A percentile compares a stretch with the other conserved stretches of the same genome.
phyloP scores from a whole-genome alignment of 176 grass and related monocot genomes.

The Thalia dealbata region DNA sequence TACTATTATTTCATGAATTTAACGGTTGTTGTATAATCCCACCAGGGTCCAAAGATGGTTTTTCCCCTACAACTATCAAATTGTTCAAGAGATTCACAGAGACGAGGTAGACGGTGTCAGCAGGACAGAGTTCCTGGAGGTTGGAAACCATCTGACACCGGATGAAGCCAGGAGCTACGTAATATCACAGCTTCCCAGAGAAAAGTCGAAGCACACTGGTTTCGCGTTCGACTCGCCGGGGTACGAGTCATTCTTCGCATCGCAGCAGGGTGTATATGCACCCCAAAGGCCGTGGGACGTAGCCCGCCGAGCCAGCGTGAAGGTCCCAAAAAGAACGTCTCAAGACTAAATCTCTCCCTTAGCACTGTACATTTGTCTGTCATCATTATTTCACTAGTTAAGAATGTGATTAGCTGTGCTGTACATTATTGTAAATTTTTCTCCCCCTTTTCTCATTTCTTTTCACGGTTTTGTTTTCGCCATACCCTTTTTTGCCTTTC shows the following conservation, averaged over 20 bases:
- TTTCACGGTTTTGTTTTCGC: background rate
- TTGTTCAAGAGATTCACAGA: constrained; percentile 94
- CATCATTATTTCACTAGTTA: background rate
- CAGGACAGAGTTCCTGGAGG: constrained; percentile 51
- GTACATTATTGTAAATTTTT: background rate
- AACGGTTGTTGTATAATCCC: background rate
- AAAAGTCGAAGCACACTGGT: constrained; percentile 84
- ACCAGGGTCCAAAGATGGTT: constrained; percentile 94
- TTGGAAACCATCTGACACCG: constrained; percentile 53
- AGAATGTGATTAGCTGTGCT: constrained; percentile 2
- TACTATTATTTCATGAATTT: background rate
- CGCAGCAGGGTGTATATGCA: constrained; percentile 56
- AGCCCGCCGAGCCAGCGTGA: constrained; percentile 88
- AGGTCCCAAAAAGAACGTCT: constrained; percentile 12
- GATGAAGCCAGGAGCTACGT: constrained; percentile 76
- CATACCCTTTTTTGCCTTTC: too few relatives aligned
- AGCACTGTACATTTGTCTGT: background rate
- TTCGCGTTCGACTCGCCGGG: constrained; percentile 93
- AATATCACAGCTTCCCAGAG: constrained; percentile 73
- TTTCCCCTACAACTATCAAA: constrained; percentile 82
- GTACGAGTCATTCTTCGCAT: constrained; percentile 91
- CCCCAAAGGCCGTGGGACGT: constrained; percentile 83
- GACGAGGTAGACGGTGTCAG: constrained; percentile 55
- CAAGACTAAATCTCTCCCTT: background rate
- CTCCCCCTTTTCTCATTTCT: background rate